These are phyloP conservation scores for Mesotaenium endlicherianum DNA, from an alignment of 139 green algal genomes.

Conservation along the genomic window DNA sequence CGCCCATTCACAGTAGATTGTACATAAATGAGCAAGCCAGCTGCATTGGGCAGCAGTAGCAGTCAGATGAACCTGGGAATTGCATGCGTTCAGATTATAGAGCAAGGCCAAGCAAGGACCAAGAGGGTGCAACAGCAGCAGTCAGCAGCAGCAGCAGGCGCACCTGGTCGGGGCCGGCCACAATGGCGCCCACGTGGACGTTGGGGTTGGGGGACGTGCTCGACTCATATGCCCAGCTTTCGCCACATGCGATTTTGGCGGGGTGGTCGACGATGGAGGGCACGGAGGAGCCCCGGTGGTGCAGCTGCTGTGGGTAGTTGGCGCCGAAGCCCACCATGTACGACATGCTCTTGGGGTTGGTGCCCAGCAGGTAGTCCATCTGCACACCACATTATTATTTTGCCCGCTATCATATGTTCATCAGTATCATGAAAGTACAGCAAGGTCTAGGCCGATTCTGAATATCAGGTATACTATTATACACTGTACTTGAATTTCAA, in stretches of 20 bases:
- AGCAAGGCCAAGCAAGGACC: too few relatives aligned
- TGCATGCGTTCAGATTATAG: too few relatives aligned
- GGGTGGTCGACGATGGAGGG: not conserved
- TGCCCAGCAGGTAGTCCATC: slow-evolving; percentile 43
- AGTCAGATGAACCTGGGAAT: too few relatives aligned
- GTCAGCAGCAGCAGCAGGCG: not conserved
- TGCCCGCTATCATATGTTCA: not conserved
- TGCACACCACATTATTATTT: not conserved
- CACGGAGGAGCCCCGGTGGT: slow-evolving; percentile 41
- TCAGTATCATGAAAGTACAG: too few relatives aligned
- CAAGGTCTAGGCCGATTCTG: too few relatives aligned
- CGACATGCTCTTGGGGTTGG: slow-evolving; percentile 8
- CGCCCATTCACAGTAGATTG: too few relatives aligned
- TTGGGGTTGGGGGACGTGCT: slow-evolving; percentile 38
- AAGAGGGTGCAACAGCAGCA: too few relatives aligned
- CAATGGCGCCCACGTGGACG: slow-evolving; percentile 33
- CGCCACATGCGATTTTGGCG: not conserved
- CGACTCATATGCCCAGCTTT: not conserved
- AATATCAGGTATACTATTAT: not conserved
- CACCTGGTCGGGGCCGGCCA: slow-evolving; percentile 37
- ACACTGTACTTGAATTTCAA: not conserved
- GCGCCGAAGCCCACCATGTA: slow-evolving; percentile 49
- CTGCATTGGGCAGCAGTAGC: too few relatives aligned
- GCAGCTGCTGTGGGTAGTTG: slow-evolving; percentile 29
- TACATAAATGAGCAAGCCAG: too few relatives aligned